Conservation (phyloP, 345 rosid species). For the Mangifera indica region DNA sequence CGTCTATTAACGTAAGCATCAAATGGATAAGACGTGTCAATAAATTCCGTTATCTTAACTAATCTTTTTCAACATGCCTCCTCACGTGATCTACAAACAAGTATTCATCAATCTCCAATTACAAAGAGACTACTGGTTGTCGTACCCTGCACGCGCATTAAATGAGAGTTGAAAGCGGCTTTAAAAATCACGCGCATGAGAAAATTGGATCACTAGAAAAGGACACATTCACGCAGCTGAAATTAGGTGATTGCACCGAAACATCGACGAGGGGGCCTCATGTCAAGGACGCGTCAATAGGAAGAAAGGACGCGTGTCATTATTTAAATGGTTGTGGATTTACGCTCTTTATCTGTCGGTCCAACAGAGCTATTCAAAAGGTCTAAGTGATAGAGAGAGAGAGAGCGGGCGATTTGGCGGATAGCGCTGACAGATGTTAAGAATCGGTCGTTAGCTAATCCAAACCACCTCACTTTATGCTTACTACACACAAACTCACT, state of each 20-base stretch:
- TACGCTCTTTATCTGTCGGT: conserved; percentile 7
- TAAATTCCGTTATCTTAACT: too few species aligned
- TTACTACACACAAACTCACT: neutral
- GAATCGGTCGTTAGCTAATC: neutral
- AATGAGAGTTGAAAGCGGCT: neutral
- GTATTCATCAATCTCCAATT: conserved; percentile 10
- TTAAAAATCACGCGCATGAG: neutral
- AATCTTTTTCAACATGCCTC: neutral
- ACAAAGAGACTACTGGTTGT: too few species aligned
- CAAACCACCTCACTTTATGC: neutral
- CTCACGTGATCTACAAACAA: neutral
- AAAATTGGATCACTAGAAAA: conserved; percentile 8
- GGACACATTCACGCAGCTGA: too few species aligned
- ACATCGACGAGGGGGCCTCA: neutral
- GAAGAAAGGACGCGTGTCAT: conserved; percentile 23
- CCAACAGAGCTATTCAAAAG: conserved; percentile 14
- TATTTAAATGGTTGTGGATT: neutral
- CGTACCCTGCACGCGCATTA: neutral
- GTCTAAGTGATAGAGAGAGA: neutral
- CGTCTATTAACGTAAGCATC: neutral
- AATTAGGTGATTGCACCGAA: conserved; percentile 11
- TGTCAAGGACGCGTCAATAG: conserved; percentile 26
- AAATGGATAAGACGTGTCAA: neutral
- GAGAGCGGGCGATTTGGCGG: conserved; percentile 17
- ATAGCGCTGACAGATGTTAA: conserved; percentile 17